Conservation (phyloP, 2,329 filamentous ascomycete species). For the Tricladium varicosporioides region DNA sequence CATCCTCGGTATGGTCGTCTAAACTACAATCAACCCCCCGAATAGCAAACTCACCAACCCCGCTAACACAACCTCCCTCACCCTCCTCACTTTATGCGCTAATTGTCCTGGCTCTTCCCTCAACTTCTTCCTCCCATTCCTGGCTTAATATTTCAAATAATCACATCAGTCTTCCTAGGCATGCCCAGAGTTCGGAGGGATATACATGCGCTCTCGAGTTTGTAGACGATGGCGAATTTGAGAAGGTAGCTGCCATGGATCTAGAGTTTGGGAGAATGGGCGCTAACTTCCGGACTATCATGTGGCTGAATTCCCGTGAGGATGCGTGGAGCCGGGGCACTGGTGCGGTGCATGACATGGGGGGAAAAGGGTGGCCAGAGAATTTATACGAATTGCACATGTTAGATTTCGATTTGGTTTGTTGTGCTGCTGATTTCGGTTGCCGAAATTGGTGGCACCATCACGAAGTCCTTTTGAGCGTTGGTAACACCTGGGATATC, state of each 20-base stretch:
- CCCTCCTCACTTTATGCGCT: constrained; percentile 1
- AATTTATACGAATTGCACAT: too few species aligned
- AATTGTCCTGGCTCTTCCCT: constrained; percentile 6
- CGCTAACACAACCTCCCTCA: constrained; percentile 13
- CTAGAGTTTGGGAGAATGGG: constrained; percentile 13
- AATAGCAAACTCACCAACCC: constrained; percentile 9
- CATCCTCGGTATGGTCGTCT: constrained; percentile 12
- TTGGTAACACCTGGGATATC: too few species aligned
- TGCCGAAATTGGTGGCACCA: too few species aligned
- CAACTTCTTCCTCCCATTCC: neutral
- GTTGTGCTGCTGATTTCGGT: too few species aligned
- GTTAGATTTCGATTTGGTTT: too few species aligned
- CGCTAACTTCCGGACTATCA: constrained; percentile 10
- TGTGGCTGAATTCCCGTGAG: too few species aligned
- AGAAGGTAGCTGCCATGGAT: constrained; percentile 4
- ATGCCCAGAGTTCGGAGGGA: constrained; percentile 3
- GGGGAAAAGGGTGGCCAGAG: too few species aligned
- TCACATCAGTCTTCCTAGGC: constrained; percentile 5
- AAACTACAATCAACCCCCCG: constrained; percentile 9
- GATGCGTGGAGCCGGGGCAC: too few species aligned
- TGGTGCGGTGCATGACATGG: too few species aligned
- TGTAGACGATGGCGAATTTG: neutral
- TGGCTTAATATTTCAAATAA: neutral
- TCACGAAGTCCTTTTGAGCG: too few species aligned
- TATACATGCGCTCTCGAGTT: constrained; percentile 7